These are phyloP conservation scores for Ceriops decandra DNA, from an alignment of 345 rosid species.

Conservation along the genomic window DNA sequence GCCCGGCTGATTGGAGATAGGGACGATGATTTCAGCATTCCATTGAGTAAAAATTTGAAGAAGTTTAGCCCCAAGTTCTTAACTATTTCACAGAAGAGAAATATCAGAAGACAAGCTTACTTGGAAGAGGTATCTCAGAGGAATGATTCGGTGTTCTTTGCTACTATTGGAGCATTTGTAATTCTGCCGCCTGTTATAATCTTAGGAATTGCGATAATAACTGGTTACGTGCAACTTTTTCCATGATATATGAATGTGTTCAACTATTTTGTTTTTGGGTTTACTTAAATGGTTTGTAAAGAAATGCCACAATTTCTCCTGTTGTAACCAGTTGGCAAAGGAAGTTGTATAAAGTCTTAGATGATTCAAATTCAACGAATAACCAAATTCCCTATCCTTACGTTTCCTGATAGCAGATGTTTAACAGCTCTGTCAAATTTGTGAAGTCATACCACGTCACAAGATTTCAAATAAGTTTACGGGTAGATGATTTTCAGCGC, in stretches of 20 bases:
- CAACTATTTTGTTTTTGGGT: neutral
- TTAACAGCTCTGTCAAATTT: no score
- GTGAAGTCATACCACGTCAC: no score
- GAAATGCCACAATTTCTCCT: no score
- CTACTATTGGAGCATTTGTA: conserved; percentile 83
- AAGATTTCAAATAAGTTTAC: no score
- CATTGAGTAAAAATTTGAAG: conserved; percentile 72
- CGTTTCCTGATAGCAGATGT: no score
- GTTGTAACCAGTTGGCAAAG: no score
- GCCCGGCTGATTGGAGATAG: conserved; percentile 56
- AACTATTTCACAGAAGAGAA: conserved; percentile 87
- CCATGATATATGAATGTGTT: conserved; percentile 35
- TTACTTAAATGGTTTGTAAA: neutral
- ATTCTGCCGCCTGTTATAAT: conserved; percentile 75
- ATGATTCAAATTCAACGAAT: no score
- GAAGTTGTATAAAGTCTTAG: no score
- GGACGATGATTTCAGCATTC: conserved; percentile 69
- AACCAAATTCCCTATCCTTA: no score
- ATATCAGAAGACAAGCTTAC: conserved; percentile 77
- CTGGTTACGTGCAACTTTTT: conserved; percentile 91
- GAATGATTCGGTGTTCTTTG: conserved; percentile 82
- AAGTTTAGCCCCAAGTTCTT: conserved; percentile 71
- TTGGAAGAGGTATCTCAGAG: conserved; percentile 77
- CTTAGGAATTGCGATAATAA: conserved; percentile 62
- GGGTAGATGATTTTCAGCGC: no score